Conservation (phyloP, 2,329 filamentous ascomycete genomes). For the Metarhizium anisopliae region DNA sequence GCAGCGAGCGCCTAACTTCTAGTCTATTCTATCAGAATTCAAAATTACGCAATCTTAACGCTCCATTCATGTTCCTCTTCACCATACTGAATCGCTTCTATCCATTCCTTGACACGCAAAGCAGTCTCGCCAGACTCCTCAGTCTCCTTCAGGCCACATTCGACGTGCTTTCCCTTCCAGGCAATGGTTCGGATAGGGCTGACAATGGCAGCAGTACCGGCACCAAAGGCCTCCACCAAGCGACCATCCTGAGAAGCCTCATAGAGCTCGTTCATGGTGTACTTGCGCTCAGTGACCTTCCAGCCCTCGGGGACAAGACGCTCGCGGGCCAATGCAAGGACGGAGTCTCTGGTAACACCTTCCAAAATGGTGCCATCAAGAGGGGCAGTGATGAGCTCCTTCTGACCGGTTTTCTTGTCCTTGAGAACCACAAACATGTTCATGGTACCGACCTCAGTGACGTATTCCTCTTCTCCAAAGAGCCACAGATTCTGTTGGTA, state of each 20-base stretch:
- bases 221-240: constrained; percentile 85
- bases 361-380: constrained; percentile 94
- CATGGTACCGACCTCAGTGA: constrained; percentile 98
- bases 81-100: constrained; percentile 90
- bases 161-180: constrained; percentile 74
- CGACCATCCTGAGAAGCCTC: constrained; percentile 78
- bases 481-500: constrained; percentile 99
- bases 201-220: constrained; percentile 90
- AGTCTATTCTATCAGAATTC: neutral
- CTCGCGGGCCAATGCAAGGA: constrained; percentile 79
- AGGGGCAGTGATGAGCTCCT: constrained; percentile 89
- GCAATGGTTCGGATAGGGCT: constrained; percentile 82
- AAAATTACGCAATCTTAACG: constrained; percentile 33
- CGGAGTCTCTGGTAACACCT: constrained; percentile 87
- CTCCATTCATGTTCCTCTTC: constrained; percentile 92
- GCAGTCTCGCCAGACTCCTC: constrained; percentile 87
- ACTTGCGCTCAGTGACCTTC: constrained; percentile 81
- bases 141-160: constrained; percentile 71
- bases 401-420: constrained; percentile 80
- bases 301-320: constrained; percentile 77
- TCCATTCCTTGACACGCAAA: constrained; percentile 88
- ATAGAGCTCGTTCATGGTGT: constrained; percentile 78
- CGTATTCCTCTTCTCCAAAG: constrained; percentile 89
- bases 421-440: constrained; percentile 87
- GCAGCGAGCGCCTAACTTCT: neutral